Conservation (phyloP, 148 eudicot species). For the Fagopyrum esculentum region DNA sequence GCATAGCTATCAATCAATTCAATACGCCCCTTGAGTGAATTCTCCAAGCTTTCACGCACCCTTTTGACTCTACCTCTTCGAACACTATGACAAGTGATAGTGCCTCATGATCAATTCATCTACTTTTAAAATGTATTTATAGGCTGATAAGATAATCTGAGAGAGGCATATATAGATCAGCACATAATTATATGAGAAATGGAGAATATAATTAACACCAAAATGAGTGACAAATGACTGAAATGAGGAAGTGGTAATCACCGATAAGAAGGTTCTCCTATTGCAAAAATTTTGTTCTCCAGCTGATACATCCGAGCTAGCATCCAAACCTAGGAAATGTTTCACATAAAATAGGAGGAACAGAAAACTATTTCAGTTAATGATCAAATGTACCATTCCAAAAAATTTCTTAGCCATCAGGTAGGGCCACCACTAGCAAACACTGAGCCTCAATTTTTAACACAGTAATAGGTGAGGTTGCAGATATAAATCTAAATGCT, state of each 20-base stretch:
- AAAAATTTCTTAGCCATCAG: no score
- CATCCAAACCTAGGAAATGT: constrained; percentile 68
- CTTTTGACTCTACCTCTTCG: constrained; percentile 75
- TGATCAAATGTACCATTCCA: no score
- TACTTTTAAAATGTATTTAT: neutral
- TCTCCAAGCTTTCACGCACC: constrained; percentile 79
- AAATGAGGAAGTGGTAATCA: constrained; percentile 17
- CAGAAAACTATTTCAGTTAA: no score
- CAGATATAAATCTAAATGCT: no score
- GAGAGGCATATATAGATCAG: neutral
- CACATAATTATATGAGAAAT: neutral
- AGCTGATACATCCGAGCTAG: constrained; percentile 91
- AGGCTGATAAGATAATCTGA: constrained; percentile 1
- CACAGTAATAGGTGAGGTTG: no score
- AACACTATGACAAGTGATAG: constrained; percentile 37
- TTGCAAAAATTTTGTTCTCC: constrained; percentile 81
- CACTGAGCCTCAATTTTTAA: no score
- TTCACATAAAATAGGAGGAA: neutral
- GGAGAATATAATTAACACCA: neutral
- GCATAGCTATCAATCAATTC: constrained; percentile 93
- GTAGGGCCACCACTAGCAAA: no score
- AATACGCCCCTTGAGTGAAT: constrained; percentile 60
- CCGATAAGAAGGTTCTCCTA: constrained; percentile 93
- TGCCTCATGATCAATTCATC: constrained; percentile 7
- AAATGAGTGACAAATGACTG: neutral